These are phyloP conservation scores for Lactarius psammicola DNA, from an alignment of 768 basidiomycete genomes.

Conservation along the genomic window DNA sequence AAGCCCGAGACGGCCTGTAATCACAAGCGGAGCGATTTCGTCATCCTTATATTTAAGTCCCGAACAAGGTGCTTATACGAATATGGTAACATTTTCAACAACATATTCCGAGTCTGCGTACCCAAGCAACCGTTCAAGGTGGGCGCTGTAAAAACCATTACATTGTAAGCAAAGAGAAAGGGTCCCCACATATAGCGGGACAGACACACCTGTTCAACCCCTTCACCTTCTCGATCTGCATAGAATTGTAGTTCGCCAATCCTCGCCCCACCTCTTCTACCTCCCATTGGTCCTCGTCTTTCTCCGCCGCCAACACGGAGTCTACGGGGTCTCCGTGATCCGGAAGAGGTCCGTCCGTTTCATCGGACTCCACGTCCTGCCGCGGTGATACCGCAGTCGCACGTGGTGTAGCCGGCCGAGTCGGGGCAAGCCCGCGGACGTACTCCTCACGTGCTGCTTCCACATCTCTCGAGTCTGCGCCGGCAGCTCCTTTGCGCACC, in stretches of 20 bases:
- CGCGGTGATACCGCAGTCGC: conserved; percentile 31
- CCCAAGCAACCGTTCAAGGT: conserved; percentile 76
- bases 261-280: conserved; percentile 91
- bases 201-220: conserved; percentile 78
- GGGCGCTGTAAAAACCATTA: conserved; percentile 52
- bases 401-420: conserved; percentile 58
- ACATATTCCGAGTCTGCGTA: conserved; percentile 98
- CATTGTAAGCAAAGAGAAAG: conserved; percentile 20
- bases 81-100: conserved; percentile 90
- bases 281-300: conserved; percentile 54
- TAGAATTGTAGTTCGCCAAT: conserved; percentile 93
- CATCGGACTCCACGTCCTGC: conserved; percentile 20
- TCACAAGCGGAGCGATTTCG: neutral
- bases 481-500: conserved; percentile 42
- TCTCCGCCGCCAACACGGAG: conserved; percentile 28
- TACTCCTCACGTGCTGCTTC: conserved; percentile 34
- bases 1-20: neutral
- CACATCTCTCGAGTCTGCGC: conserved; percentile 29
- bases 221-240: conserved; percentile 83
- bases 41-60: conserved; percentile 28
- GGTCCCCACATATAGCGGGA: neutral
- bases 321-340: conserved; percentile 31
- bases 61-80: conserved; percentile 47
- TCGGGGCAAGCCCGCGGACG: conserved; percentile 42
- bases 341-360: conserved; percentile 29